Percentiles rank a stretch among this genome's conserved stretches.
These are phyloP conservation scores for Fusarium phyllophilum DNA, from an alignment of 2,329 filamentous ascomycete genomes.

Conservation along the genomic window DNA sequence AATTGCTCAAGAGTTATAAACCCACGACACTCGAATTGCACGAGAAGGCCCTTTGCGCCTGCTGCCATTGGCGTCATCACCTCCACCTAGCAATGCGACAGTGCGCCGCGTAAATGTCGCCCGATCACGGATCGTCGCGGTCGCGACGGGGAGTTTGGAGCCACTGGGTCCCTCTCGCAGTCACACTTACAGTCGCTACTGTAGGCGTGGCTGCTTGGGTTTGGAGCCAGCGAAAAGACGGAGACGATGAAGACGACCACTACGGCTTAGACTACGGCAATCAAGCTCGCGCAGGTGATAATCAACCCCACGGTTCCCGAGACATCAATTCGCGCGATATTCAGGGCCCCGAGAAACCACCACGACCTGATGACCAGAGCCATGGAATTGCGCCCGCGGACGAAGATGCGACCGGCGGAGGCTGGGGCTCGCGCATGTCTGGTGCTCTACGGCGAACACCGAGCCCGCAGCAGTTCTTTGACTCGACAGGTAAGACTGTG, in stretches of 20 bases:
- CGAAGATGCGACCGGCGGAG: conserved; percentile 51
- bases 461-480: conserved; percentile 88
- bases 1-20: conserved; percentile 7
- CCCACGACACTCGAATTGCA: neutral
- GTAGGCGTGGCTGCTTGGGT: conserved; percentile 90
- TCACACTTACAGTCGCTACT: conserved; percentile 89
- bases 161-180: conserved; percentile 88
- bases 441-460: conserved; percentile 83
- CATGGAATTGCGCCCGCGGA: conserved; percentile 51
- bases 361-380: conserved; percentile 54
- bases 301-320: conserved; percentile 58
- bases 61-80: conserved; percentile 34
- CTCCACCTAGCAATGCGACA: conserved; percentile 50
- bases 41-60: conserved; percentile 31
- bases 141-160: conserved; percentile 73
- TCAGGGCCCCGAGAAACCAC: conserved; percentile 49
- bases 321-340: conserved; percentile 47
- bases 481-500: conserved; percentile 83
- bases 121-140: conserved; percentile 68
- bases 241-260: conserved; percentile 71
- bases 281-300: conserved; percentile 65
- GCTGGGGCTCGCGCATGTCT: conserved; percentile 81
- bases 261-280: conserved; percentile 59
- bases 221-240: conserved; percentile 86
- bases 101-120: conserved; percentile 62